These are phyloP conservation scores for Narthecium ossifragum DNA, from an alignment of 106 monocot species.

Conservation along the genomic window DNA sequence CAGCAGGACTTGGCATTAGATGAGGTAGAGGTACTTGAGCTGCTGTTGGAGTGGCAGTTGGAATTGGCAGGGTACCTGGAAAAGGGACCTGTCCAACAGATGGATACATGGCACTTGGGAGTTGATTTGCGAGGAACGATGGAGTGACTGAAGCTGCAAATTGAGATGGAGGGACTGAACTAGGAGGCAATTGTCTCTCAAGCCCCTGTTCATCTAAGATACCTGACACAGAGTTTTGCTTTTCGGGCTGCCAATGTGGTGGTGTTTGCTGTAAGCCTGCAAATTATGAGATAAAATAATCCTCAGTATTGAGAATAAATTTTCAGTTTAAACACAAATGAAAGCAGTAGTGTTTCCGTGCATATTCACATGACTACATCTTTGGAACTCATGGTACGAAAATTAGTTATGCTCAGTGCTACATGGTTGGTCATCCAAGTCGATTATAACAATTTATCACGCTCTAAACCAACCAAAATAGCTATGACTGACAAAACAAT, in stretches of 20 bases:
- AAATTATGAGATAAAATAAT: constrained; percentile 1
- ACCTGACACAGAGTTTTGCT: constrained; percentile 15
- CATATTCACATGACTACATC: too few relatives aligned
- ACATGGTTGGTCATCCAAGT: too few relatives aligned
- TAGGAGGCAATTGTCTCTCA: constrained; percentile 17
- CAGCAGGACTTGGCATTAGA: constrained; percentile 9
- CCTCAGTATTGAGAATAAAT: background rate
- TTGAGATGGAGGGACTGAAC: constrained; percentile 20
- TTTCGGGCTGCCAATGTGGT: constrained; percentile 25
- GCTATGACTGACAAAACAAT: too few relatives aligned
- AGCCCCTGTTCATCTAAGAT: constrained; percentile 13
- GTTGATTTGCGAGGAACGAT: constrained; percentile 22
- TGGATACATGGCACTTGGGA: constrained; percentile 31
- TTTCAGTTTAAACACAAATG: too few relatives aligned
- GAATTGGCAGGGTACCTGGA: constrained; percentile 32
- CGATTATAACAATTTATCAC: too few relatives aligned
- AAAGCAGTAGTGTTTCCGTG: too few relatives aligned
- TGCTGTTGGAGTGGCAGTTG: background rate
- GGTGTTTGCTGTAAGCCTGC: constrained; percentile 26
- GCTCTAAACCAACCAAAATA: too few relatives aligned
- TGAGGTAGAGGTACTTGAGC: constrained; percentile 21
- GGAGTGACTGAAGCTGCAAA: constrained; percentile 18
- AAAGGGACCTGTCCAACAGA: constrained; percentile 25
- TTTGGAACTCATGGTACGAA: too few relatives aligned
- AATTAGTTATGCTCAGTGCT: too few relatives aligned